phyloP scores from a whole-genome alignment of 805 yeast species.

The Wickerhamiella domercqiae region DNA sequence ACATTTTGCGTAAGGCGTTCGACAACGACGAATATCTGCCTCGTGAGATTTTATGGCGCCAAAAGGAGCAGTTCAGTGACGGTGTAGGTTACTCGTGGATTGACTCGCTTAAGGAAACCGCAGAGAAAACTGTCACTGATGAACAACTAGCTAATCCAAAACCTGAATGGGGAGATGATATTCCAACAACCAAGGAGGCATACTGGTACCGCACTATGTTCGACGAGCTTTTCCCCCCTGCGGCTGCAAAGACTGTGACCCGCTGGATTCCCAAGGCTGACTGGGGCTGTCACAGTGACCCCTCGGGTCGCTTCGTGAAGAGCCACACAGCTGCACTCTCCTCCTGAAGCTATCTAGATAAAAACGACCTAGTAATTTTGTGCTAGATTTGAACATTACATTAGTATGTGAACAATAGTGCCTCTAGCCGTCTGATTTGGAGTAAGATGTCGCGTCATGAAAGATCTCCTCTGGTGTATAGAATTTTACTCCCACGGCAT shows the following conservation, averaged over 20 bases:
- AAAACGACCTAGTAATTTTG: background rate
- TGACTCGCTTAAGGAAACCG: slow-evolving; percentile 91
- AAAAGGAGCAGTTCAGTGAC: slow-evolving; percentile 98
- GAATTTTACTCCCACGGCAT: slow-evolving; percentile 37
- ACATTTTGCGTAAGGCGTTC: slow-evolving; percentile 93
- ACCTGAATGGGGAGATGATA: slow-evolving; percentile 89
- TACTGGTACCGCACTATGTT: slow-evolving; percentile 97
- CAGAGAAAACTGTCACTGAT: slow-evolving; percentile 72
- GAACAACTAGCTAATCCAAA: slow-evolving; percentile 84
- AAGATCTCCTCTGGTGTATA: slow-evolving; percentile 60
- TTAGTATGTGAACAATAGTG: no score
- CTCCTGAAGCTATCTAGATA: slow-evolving; percentile 35
- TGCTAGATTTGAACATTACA: no score
- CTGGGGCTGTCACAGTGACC: slow-evolving; percentile 99
- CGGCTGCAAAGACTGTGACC: slow-evolving; percentile 94
- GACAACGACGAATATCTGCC: slow-evolving; percentile 92
- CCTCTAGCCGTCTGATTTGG: no score
- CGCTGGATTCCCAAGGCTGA: slow-evolving; percentile 99
- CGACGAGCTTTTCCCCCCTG: slow-evolving; percentile 81
- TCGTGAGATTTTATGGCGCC: slow-evolving; percentile 95
- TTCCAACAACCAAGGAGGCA: slow-evolving; percentile 97
- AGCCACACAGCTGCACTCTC: slow-evolving; percentile 63
- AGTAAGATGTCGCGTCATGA: background rate
- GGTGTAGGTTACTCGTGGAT: slow-evolving; percentile 99
- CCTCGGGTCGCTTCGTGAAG: slow-evolving; percentile 92